These are phyloP conservation scores for Vinca major DNA, from an alignment of 305 asterid genomes.

Conservation along the genomic window DNA sequence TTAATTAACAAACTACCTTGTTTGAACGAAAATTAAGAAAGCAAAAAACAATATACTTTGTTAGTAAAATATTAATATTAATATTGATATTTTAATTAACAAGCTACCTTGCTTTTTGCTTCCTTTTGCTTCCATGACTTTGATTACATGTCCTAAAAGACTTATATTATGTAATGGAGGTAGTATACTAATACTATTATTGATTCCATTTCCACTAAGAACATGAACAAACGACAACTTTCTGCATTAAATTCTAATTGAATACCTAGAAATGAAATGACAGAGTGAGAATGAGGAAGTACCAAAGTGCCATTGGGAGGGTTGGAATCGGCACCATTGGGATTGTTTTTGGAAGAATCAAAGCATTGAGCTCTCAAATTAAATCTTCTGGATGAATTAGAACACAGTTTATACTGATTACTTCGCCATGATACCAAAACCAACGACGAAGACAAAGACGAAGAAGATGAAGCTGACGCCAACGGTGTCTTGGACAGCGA, in stretches of 20 bases:
- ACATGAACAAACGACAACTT: not conserved
- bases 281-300: slow-evolving; percentile 3
- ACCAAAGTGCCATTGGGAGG: slow-evolving; percentile 63
- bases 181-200: not conserved
- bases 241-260: not conserved
- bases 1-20: too few species aligned
- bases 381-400: slow-evolving; percentile 24
- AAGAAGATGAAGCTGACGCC: slow-evolving; percentile 28
- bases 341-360: slow-evolving; percentile 22
- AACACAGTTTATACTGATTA: slow-evolving; percentile 18
- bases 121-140: too few species aligned
- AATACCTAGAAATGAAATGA: not conserved
- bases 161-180: too few species aligned
- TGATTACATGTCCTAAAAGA: too few species aligned
- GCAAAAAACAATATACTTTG: too few species aligned
- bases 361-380: slow-evolving; percentile 39
- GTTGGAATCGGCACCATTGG: slow-evolving; percentile 50
- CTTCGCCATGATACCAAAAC: slow-evolving; percentile 18
- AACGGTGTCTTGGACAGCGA: slow-evolving; percentile 27
- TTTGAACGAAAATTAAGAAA: too few species aligned
- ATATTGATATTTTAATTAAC: too few species aligned
- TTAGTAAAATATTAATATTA: too few species aligned
- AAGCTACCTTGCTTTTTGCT: too few species aligned
- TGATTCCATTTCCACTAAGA: not conserved
- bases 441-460: slow-evolving; percentile 32